Base-by-base conservation (phyloP, 2,329 filamentous ascomycete genomes). In the Fusarium clavum region DNA sequence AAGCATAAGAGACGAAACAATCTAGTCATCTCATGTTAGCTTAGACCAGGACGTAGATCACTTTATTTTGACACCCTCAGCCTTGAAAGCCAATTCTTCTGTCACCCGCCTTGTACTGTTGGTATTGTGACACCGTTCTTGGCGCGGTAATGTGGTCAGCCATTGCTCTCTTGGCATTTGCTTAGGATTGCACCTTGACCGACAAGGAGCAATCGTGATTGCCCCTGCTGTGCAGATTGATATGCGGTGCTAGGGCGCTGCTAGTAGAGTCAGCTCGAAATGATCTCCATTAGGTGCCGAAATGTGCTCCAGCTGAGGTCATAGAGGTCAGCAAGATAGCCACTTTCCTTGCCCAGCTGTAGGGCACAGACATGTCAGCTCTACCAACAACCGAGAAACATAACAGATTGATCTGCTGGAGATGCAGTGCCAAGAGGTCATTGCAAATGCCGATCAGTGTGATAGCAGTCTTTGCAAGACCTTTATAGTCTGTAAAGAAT, bases 401-500 rank as follows among this genome's bases (percentile, higher is more conserved):
- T 20, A 14, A 29, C 41, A 52, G 43, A 47, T 43, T 59, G 52
- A 38, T 9, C 32, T 22, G 30, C 14, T 24, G 5, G n/a, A 47
- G 18, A 47, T 40, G 25, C 25, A 47, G n/a, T n/a, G 62, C 53
- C 53, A 65, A 65, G 61, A 65, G 25, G n/a, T 10, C 4, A 7
- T n/a, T 13, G 40, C 30, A 20, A 43, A 41, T 59, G 45, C 14
- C 18, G 32, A 52, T 52, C 22, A n/a, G 22, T 27, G 48, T 20
- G 32, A 38, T 51, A 13, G 8, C 9, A 7, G 22, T 24, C 20
- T 3, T 14, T 25, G 47, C 13, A 22, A 57, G 34, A 46, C 22
- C 16, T 52, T 38, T n/a, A n/a, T 34, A 25, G 20, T 49, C 64
- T 65, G 43, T 32, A 65, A 16, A 34, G 12, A 60, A 65, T 65